Percentiles rank a stretch among this genome's conserved stretches.
Evolutionary conservation across 345 rosid species (phyloP).

Genomic region (Euphorbia tirucalli): DNA sequence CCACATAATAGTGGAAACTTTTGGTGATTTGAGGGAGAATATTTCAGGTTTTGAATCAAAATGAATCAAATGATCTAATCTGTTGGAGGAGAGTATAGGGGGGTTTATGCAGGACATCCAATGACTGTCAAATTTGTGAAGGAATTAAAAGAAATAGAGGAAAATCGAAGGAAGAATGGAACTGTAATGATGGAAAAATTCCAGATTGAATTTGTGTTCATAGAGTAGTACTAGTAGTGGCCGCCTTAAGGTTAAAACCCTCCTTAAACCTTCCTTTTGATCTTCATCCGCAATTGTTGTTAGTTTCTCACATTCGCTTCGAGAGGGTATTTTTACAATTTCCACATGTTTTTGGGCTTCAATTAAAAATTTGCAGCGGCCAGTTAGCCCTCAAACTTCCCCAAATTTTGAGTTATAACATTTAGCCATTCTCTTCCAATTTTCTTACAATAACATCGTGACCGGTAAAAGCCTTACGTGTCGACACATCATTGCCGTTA

Average conservation of each 20-base stretch:
- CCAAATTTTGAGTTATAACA: too few species aligned
- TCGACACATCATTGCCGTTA: too few species aligned
- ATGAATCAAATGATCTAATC: slow-evolving; percentile 31
- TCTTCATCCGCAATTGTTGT: not conserved
- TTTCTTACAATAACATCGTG: too few species aligned
- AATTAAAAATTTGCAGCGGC: not conserved
- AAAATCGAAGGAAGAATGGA: slow-evolving; percentile 2
- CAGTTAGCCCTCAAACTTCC: too few species aligned
- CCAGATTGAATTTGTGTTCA: not conserved
- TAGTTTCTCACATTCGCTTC: too few species aligned
- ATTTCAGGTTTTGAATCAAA: slow-evolving; percentile 28
- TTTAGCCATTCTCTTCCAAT: too few species aligned
- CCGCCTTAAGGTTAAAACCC: slow-evolving; percentile 49
- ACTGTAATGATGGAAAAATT: slow-evolving; percentile 10
- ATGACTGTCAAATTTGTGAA: slow-evolving; percentile 3
- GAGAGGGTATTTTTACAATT: too few species aligned
- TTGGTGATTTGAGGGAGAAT: slow-evolving; percentile 17
- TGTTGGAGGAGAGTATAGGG: slow-evolving; percentile 33
- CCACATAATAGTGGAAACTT: slow-evolving; percentile 63
- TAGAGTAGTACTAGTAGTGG: not conserved
- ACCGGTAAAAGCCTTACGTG: too few species aligned
- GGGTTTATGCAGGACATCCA: slow-evolving; percentile 62
- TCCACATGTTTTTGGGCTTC: not conserved
- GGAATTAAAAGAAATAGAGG: not conserved
- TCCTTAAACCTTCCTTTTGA: slow-evolving; percentile 38